These are phyloP conservation scores for Arthroderma sp. DNA, from an alignment of 2,329 filamentous ascomycete species.

Conservation along the genomic window DNA sequence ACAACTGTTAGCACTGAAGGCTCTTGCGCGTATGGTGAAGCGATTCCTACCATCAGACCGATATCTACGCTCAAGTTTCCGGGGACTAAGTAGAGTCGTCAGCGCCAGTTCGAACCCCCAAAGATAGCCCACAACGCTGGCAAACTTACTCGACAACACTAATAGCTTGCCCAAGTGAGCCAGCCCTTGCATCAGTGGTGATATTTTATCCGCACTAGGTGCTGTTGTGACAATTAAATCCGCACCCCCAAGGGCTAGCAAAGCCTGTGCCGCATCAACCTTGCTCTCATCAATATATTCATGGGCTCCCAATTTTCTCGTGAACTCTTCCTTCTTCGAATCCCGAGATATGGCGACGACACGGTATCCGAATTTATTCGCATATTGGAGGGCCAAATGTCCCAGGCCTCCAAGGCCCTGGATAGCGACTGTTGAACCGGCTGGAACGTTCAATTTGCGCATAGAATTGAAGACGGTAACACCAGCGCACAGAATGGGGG, in stretches of 20 bases:
- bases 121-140: neutral
- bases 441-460: constrained; percentile 33
- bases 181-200: constrained; percentile 23
- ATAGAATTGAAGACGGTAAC: constrained; percentile 40
- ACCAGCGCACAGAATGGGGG: constrained; percentile 37
- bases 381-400: constrained; percentile 70
- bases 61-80: constrained; percentile 14
- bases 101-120: neutral
- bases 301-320: constrained; percentile 41
- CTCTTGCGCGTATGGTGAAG: neutral
- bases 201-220: constrained; percentile 23
- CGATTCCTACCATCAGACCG: constrained; percentile 8
- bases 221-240: constrained; percentile 26
- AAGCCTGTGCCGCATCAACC: constrained; percentile 20
- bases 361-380: constrained; percentile 71
- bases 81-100: constrained; percentile 1
- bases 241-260: constrained; percentile 26
- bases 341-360: constrained; percentile 40
- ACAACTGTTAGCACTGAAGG: neutral
- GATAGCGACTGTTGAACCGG: constrained; percentile 36
- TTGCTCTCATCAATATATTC: constrained; percentile 40
- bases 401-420: constrained; percentile 55
- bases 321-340: constrained; percentile 40
- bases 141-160: constrained; percentile 16
- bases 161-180: constrained; percentile 25